phyloP scores from a whole-genome alignment of 2,329 filamentous ascomycete genomes.

The Ophiognomonia clavigignenti-juglandacearum region DNA sequence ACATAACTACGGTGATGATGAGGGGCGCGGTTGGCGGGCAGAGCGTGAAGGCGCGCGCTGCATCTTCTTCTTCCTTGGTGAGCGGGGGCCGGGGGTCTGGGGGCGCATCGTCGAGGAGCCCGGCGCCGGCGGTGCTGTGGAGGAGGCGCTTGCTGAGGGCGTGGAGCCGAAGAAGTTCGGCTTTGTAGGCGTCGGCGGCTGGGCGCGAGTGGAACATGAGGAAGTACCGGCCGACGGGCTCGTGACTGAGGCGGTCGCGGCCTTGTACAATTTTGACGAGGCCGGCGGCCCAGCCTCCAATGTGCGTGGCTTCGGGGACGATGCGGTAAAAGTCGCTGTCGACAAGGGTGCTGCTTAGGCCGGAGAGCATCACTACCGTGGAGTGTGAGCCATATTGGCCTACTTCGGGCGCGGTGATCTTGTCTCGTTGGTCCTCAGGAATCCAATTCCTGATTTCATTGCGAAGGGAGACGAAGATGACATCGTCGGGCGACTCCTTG shows the following conservation, averaged over 20 bases:
- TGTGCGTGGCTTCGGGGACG: conserved; percentile 54
- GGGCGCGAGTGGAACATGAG: conserved; percentile 59
- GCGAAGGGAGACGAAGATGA: conserved; percentile 10
- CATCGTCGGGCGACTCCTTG: not conserved
- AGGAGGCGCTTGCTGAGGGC: conserved; percentile 22
- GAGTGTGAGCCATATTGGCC: conserved; percentile 14
- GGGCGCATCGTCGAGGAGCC: conserved; percentile 25
- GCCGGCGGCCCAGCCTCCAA: conserved; percentile 63
- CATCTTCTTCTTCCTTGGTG: conserved; percentile 25
- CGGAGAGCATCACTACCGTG: conserved; percentile 48
- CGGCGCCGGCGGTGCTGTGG: conserved; percentile 23
- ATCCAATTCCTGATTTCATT: conserved; percentile 17
- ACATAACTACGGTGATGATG: conserved; percentile 14
- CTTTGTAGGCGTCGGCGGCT: conserved; percentile 59
- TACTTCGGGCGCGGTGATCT: not conserved
- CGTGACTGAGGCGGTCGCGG: conserved; percentile 58
- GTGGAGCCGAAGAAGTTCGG: conserved; percentile 48
- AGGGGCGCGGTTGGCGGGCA: conserved; percentile 33
- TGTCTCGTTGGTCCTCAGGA: not conserved
- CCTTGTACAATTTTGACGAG: conserved; percentile 62
- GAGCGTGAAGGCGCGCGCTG: conserved; percentile 45
- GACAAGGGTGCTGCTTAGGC: conserved; percentile 53
- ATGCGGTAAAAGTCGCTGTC: conserved; percentile 69
- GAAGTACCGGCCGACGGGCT: conserved; percentile 61
- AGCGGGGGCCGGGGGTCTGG: conserved; percentile 34